Conservation (phyloP, 305 asterid species). For the Petunia hybrid region DNA sequence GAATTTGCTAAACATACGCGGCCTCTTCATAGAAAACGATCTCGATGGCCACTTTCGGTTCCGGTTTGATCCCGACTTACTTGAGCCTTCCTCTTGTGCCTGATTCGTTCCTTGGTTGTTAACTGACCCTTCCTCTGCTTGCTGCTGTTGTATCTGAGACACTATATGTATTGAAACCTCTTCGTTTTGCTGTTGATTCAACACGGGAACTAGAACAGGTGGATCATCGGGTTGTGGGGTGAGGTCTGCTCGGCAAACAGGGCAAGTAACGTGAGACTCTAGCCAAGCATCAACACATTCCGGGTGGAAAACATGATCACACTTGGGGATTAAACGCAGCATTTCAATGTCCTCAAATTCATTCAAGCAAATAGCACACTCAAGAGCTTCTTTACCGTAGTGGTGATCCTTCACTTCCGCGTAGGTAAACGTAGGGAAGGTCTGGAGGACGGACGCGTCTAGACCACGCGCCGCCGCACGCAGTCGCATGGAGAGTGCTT, state of each 20-base stretch:
- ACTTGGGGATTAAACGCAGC: conserved; percentile 55
- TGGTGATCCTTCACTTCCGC: conserved; percentile 57
- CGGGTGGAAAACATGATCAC: conserved; percentile 63
- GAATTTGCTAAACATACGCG: conserved; percentile 44
- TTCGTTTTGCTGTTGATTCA: conserved; percentile 27
- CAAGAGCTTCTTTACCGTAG: conserved; percentile 56
- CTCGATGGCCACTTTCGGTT: conserved; percentile 31
- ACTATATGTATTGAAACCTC: conserved; percentile 41
- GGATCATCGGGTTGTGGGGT: conserved; percentile 42
- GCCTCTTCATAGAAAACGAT: conserved; percentile 34
- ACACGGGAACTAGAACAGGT: conserved; percentile 22
- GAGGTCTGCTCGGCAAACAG: conserved; percentile 57
- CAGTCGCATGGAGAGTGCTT: conserved; percentile 43
- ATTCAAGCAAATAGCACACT: conserved; percentile 61
- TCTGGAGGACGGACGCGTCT: conserved; percentile 47
- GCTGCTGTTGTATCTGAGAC: conserved; percentile 28
- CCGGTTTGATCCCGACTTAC: too few species aligned
- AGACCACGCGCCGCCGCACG: conserved; percentile 56
- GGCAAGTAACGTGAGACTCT: conserved; percentile 56
- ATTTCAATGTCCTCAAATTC: conserved; percentile 55
- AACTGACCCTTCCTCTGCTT: conserved; percentile 4
- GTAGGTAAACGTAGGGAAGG: conserved; percentile 52
- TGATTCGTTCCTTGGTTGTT: conserved; percentile 26
- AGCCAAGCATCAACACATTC: conserved; percentile 62
- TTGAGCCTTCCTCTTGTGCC: too few species aligned